These are phyloP conservation scores for Ciborinia camelliae DNA, from an alignment of 2,329 filamentous ascomycete species.

Conservation along the genomic window DNA sequence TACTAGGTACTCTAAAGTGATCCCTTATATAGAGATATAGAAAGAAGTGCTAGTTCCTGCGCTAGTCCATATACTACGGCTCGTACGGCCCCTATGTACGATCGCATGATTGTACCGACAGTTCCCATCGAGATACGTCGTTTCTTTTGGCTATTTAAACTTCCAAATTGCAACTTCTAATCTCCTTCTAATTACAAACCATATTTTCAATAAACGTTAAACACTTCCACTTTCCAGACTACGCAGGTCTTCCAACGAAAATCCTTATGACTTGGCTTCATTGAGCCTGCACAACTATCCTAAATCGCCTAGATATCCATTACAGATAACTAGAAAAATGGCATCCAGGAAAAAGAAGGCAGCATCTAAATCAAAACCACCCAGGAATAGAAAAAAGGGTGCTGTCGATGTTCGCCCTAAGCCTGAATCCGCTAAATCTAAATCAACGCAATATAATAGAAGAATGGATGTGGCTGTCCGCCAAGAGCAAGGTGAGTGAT, in stretches of 20 bases:
- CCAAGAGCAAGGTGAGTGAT: neutral
- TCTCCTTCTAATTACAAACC: neutral
- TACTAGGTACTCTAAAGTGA: too few species aligned
- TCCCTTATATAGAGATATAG: too few species aligned
- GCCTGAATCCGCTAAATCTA: neutral
- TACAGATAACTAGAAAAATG: neutral
- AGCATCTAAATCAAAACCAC: neutral
- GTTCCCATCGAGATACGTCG: fast-evolving
- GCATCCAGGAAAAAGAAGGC: neutral
- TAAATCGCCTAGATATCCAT: neutral
- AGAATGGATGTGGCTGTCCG: neutral
- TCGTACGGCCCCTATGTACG: too few species aligned
- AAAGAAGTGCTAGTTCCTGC: too few species aligned
- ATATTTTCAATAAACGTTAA: neutral
- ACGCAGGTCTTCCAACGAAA: neutral
- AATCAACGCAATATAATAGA: neutral
- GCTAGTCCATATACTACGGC: too few species aligned
- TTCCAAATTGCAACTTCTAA: too few species aligned
- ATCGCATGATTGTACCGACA: too few species aligned
- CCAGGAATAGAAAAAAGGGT: neutral
- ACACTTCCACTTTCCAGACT: neutral
- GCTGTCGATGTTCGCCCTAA: neutral
- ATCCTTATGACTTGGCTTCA: neutral
- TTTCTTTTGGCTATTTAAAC: too few species aligned
- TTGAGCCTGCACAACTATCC: neutral